Evolutionary conservation across 2,329 filamentous ascomycete genomes (phyloP).

Genomic region (Cytospora chrysosperma): DNA sequence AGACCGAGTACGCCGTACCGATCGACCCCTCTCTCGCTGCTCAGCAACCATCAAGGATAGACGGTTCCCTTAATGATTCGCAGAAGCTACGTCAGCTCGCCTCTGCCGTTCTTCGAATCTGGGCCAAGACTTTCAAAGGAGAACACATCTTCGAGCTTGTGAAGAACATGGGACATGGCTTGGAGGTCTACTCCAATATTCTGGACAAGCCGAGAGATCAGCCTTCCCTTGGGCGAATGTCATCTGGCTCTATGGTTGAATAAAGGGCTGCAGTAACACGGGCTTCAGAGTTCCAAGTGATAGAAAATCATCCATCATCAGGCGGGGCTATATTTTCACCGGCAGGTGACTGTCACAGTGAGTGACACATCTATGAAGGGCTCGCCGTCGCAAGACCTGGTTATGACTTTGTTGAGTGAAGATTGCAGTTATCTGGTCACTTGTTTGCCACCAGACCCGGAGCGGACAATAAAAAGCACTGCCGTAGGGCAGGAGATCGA

Average conservation of each 20-base stretch:
- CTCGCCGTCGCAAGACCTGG: not conserved
- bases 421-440: not conserved
- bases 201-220: constrained; percentile 54
- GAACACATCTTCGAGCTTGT: constrained; percentile 61
- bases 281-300: not conserved
- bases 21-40: constrained; percentile 55
- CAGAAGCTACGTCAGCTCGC: constrained; percentile 55
- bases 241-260: constrained; percentile 16
- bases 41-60: constrained; percentile 39
- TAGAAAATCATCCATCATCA: not conserved
- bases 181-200: constrained; percentile 58
- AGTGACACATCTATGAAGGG: not conserved
- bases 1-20: constrained; percentile 62
- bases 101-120: constrained; percentile 57
- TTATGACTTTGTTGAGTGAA: not conserved
- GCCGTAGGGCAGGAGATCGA: not conserved
- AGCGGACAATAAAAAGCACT: not conserved
- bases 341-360: not conserved
- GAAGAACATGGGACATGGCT: constrained; percentile 54
- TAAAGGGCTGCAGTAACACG: not conserved
- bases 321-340: not conserved
- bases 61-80: constrained; percentile 47
- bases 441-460: not conserved
- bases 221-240: constrained; percentile 41
- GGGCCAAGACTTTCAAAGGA: constrained; percentile 62